Base-by-base conservation (phyloP, 495 filamentous ascomycete genomes). In the Aspergillus affinis region DNA sequence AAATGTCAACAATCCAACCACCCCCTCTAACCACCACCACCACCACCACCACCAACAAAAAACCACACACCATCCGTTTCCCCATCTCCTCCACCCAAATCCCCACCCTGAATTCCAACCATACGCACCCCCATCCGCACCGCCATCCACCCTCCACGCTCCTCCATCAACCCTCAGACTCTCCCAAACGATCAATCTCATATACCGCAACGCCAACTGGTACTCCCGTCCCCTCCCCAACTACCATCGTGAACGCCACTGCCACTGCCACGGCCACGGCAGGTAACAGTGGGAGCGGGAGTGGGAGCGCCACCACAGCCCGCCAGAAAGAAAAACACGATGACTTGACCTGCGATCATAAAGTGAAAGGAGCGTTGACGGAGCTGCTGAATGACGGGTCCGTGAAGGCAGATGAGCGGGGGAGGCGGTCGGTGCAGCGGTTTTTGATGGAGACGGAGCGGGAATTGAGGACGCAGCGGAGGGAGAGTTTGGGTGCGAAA, bases 311-410 rank as follows among this genome's bases (percentile, higher is more conserved):
- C 6, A 7, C 8, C n/a, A n/a, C n/a, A n/a, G n/a, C n/a, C 6
- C 29, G 7, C 29, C 29, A 10, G 29, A 7, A 32, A 15, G 36
- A 41, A 29, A 46, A 53, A 20, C 30, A 59, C 20, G 18, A 54
- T 3, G 18, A 30, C 27, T 2, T 54, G 12, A 36, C 19, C 44
- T 54, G 54, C 46, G 55, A 60, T 29, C 53, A 58, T 17, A 57
- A 60, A 51, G 50, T 64, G 19, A 64, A 64, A 48, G 51, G 54
- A 15, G 51, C 58, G 0, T n/a, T 64, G 50, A 64, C 58, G 15
- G 58, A 57, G n/a, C 45, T 64, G 9, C 54, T 64, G 2, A 64
- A 61, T 36, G 59, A 53, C 19, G 49, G 21, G 5, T 45, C 55
- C 3, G 58, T 61, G 13, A 60, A 54, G 45, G 21, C 27, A 0